Evolutionary conservation across 371 early-diverging fungal genomes (phyloP), one percentile per base, ranked within the genome.

Genomic region (Mortierella sp.): DNA sequence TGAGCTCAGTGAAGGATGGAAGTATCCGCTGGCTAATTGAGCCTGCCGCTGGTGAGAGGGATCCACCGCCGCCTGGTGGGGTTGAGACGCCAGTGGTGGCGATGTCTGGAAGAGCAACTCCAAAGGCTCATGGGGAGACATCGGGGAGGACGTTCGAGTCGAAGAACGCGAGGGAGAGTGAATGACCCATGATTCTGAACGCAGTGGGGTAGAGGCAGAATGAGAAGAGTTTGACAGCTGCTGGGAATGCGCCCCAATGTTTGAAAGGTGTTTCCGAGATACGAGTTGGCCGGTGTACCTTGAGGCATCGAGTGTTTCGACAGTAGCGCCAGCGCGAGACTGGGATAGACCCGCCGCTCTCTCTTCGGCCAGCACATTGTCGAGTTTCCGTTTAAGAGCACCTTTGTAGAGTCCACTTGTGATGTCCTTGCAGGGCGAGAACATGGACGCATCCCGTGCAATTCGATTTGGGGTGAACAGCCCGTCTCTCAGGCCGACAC

Each of bases 351-450:
- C 58, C 24, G 29, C 29, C 41, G 55, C 54, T 4, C 76, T 46
- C 18, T 83, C 83, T 29, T 83, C 83, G 2, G 73, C 83, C 56
- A 79, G 24, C 18, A 77, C 68, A 10, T 51, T 60, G 68, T 83
- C 83, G 32, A 83, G 54, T 41, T 79, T 83, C 14, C 83, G 55
- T 60, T 83, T 83, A 8, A 79, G 73, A 11, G 73, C 51, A 32
- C 63, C 76, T 14, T 38, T 54, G 56, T 21, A 74, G 43, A 74
- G 24, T 16, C 74, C 74, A n/a, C 74, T 56, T 12, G 54, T 74
- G 11, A 74, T 24, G 41, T 55, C 74, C 27, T 41, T 65, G 41
- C 63, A 49, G 0, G 43, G 55, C 32, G 72, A n/a, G 32, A 32
- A 60, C 27, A 11, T 60, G 32, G 32, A 60, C 0, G 71, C 43